These are phyloP conservation scores for Guillardia theta DNA, from an alignment of 78 protist species.

Conservation along the genomic window DNA sequence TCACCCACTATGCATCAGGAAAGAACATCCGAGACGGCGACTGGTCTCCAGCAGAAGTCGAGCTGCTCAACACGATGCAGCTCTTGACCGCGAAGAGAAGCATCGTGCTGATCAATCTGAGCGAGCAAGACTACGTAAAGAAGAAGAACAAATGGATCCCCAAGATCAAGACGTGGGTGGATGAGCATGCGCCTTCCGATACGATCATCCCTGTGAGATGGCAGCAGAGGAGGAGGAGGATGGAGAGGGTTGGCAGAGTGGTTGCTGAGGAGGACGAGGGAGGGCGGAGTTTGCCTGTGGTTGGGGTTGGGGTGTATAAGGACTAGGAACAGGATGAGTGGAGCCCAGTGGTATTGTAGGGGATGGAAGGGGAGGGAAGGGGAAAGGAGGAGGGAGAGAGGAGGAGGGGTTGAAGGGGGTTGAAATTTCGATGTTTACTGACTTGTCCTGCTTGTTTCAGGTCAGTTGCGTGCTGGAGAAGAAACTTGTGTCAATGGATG, in stretches of 20 bases:
- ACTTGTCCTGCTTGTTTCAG: neutral
- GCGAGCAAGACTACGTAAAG: slow-evolving; percentile 77
- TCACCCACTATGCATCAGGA: too few species aligned
- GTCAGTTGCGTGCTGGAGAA: slow-evolving; percentile 79
- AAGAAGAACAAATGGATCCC: slow-evolving; percentile 89
- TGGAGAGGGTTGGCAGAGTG: too few species aligned
- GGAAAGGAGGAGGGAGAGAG: neutral
- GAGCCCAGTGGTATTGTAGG: too few species aligned
- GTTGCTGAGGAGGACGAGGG: too few species aligned
- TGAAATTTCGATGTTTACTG: neutral
- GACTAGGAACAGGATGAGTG: too few species aligned
- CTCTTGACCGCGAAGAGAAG: slow-evolving; percentile 93
- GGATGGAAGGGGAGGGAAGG: neutral
- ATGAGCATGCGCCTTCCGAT: slow-evolving; percentile 68
- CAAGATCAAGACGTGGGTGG: slow-evolving; percentile 83
- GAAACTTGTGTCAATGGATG: neutral
- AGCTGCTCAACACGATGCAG: slow-evolving; percentile 70
- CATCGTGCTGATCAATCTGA: slow-evolving; percentile 86
- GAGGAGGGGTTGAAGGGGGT: neutral
- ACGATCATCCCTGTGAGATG: slow-evolving; percentile 75
- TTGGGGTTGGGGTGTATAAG: too few species aligned
- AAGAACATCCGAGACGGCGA: too few species aligned
- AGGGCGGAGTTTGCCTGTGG: too few species aligned
- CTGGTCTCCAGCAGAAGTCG: too few species aligned
- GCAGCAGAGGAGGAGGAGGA: too few species aligned